These are phyloP conservation scores for Vigna radiata DNA, from an alignment of 306 rosid species.

Conservation along the genomic window DNA sequence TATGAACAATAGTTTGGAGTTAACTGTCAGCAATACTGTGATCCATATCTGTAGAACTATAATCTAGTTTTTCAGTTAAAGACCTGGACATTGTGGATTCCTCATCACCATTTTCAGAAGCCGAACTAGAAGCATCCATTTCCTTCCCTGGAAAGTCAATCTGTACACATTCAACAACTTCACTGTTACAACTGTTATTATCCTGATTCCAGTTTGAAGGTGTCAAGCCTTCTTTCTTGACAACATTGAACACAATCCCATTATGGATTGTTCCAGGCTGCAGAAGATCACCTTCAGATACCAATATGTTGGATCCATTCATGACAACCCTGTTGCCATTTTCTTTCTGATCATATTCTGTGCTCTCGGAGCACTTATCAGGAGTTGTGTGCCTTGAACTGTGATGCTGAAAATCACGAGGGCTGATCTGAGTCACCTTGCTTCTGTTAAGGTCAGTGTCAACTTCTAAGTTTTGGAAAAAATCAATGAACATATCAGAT, in stretches of 20 bases:
- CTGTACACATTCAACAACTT: slow-evolving; percentile 74
- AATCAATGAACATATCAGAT: slow-evolving; percentile 76
- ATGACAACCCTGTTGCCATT: slow-evolving; percentile 49
- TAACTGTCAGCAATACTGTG: slow-evolving; percentile 43
- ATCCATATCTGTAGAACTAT: slow-evolving; percentile 32
- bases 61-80: slow-evolving; percentile 38
- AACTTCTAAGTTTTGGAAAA: slow-evolving; percentile 74
- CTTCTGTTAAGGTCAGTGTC: slow-evolving; percentile 65
- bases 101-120: slow-evolving; percentile 64
- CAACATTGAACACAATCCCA: slow-evolving; percentile 86
- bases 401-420: slow-evolving; percentile 48
- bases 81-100: slow-evolving; percentile 38
- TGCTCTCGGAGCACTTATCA: slow-evolving; percentile 60
- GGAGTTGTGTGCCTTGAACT: slow-evolving; percentile 64
- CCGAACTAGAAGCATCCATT: slow-evolving; percentile 69
- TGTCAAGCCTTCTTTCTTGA: slow-evolving; percentile 81
- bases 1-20: slow-evolving; percentile 11
- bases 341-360: slow-evolving; percentile 62
- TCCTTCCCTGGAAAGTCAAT: slow-evolving; percentile 72
- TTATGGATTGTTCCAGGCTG: slow-evolving; percentile 88
- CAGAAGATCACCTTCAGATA: slow-evolving; percentile 93
- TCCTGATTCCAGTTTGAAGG: slow-evolving; percentile 61
- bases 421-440: slow-evolving; percentile 50
- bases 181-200: slow-evolving; percentile 54
- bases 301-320: slow-evolving; percentile 67